Base-by-base conservation (phyloP, 2,329 filamentous ascomycete species). In the Fusarium avenaceum region DNA sequence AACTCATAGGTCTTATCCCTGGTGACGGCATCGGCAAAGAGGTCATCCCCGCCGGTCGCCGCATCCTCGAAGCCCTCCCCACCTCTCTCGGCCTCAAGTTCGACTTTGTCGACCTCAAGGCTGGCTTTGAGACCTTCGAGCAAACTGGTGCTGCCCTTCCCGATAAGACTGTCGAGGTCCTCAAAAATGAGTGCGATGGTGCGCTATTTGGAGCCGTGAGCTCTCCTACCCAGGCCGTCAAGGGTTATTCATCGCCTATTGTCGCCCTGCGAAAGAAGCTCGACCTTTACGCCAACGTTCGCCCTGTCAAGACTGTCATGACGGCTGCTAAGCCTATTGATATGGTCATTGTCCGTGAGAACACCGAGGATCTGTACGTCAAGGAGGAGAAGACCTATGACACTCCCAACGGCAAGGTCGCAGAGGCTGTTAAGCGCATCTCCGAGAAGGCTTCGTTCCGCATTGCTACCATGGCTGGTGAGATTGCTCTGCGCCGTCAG, bases 21-120 rank as follows among this genome's bases (percentile, higher is more conserved):
- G 96, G 96, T 77, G 96, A 99, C 83, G 96, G 96, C 81, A 99
- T 99, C 82, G 96, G 96, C 82, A 93, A 93, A 79, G 96, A 99
- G 83, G 96, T 99, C 80, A 98, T 99, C 81, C 96, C 96, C 71
- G 92, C 96, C 55, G 96, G 95, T 51, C 92, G 93, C 75, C 91
- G 92, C 69, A 85, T 98, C 73, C 92, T 99, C 76, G 95, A 99
- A 84, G 92, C 96, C 50, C 90, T 99, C 3, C 94, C 95, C 33
- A 81, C 90, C n/a, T 96, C 92, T n/a, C 84, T 97, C 47, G 91
- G 92, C 76, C 88, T 99, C 74, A 94, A 93, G 77, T 98, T 98
- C 86, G 92, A 91, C 79, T 99, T 98, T 81, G 88, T 96, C 73
- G 89, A 97, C 83, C 92, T 98, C 73, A 88, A 96, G 66, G 96